A percentile compares a stretch with the other conserved stretches of the same genome.
Conservation (phyloP, 495 filamentous ascomycete genomes). For the Xylaria intraflava region DNA sequence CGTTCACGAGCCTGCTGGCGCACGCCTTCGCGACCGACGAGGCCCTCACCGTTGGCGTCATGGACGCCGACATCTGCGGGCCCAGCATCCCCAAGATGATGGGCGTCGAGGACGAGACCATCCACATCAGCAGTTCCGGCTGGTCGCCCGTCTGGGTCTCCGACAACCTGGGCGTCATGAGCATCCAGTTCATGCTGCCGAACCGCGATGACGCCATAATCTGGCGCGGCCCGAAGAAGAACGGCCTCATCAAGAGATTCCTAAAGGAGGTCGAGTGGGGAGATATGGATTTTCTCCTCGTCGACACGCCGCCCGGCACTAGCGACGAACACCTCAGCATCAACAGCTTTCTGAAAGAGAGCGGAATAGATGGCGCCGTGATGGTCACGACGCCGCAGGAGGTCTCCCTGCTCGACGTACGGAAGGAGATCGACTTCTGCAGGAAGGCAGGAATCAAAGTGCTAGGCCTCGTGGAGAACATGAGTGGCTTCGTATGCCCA, state of each 20-base stretch:
- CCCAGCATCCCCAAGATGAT: constrained; percentile 97
- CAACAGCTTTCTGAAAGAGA: constrained; percentile 79
- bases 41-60: constrained; percentile 72
- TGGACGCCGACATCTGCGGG: constrained; percentile 96
- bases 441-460: constrained; percentile 85
- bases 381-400: constrained; percentile 94
- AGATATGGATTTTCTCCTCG: constrained; percentile 82
- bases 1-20: constrained; percentile 78
- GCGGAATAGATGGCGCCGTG: constrained; percentile 85
- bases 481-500: constrained; percentile 93
- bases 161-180: constrained; percentile 91
- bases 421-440: constrained; percentile 97
- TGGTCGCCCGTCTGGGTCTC: constrained; percentile 93
- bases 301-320: constrained; percentile 93
- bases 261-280: constrained; percentile 97
- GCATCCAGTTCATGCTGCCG: constrained; percentile 94
- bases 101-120: constrained; percentile 86
- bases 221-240: constrained; percentile 97
- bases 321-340: constrained; percentile 92
- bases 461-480: constrained; percentile 92
- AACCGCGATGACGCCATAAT: constrained; percentile 89
- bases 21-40: constrained; percentile 78
- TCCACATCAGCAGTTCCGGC: constrained; percentile 72
- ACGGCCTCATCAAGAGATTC: constrained; percentile 95
- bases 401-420: constrained; percentile 82